Evolutionary conservation across 164 flowering plant genomes (phyloP), one percentile per base, ranked within the genome.

Genomic region (Sextonia rubra): DNA sequence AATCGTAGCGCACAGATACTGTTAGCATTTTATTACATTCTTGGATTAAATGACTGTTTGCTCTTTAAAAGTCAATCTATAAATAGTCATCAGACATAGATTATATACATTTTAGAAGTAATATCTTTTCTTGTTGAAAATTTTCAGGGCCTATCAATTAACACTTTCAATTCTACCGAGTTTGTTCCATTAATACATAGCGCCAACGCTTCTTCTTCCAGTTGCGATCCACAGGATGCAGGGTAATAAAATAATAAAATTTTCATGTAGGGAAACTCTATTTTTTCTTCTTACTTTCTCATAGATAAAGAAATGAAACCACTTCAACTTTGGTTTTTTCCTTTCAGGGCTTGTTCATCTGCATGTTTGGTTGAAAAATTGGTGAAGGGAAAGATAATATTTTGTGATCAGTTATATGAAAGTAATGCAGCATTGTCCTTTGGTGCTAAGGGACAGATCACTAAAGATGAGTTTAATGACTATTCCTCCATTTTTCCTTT

Each of bases 311-410:
- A 49, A 12, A 17, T 49, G 3, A 49, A 49, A 49, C 17, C 18
- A 17, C 14, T 49, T 4, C 37, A 30, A 49, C 18, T 17, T 12
- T 8, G 12, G 15, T 17, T 60, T 25, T 15, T 25, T 14, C 73
- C 77, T 77, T 29, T 30, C 7, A 32, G 44, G 44, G 44, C 44
- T 47, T 87, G 93, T 71, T 1, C 0, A 1, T 8, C 11, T 0
- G 56, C 63, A 26, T 79, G 85, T 3, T 55, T 89, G 76, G 79
- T 83, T 29, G 1, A 32, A 23, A 74, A 7, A 2, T 30, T 73
- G 68, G 86, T 86, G 37, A 78, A 74, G 37, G 91, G 86, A 0
- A 85, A 82, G 74, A 83, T 89, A 22, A 82, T 89, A 24, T 47
- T 88, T 0, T 88, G 92, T 56, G 90, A 85, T 49, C n/a, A 0